Evolutionary conservation across 2,329 filamentous ascomycete species (phyloP), one percentile per base, ranked within the genome.

Genomic region (Macrophomina pseudophaseolina): DNA sequence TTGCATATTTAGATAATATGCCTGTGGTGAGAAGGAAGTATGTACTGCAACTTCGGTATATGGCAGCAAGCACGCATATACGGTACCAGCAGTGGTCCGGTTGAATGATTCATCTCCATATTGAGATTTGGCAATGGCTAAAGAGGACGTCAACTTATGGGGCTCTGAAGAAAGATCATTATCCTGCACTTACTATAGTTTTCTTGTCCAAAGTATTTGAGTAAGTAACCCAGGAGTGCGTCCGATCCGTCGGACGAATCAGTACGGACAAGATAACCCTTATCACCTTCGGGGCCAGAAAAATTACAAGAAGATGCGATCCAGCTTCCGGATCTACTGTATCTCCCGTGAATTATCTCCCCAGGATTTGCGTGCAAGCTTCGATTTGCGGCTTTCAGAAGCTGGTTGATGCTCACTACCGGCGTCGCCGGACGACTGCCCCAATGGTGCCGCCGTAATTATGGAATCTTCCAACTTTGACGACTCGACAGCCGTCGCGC

Each of bases 121-220:
- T 23, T 23, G 23, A 23, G 23, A 23, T 23, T 23, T 23, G 23
- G 3, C 23, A 23, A 2, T 23, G 23, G 23, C 23, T 23, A 23
- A 23, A 23, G 1, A 23, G 23, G 23, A 23, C 23, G 23, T 2
- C 23, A 23, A 23, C 3, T 23, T 23, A 23, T 23, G 23, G 23
- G 23, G 23, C 23, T 23, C 23, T 23, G 23, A 23, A 12, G 5
- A 30, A 32, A 7, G 9, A 35, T 12, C 18, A 16, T 2, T 53
- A 44, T n/a, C 2, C 12, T 23, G 9, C 14, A 16, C 58, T 53
- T 53, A 64, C 48, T 64, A 48, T 64, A 64, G 11, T 64, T 53
- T 16, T 53, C 60, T 23, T 64, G 60, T 5, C 53, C 60, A 5
- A 64, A 35, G 40, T 64, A 64, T 7, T 53, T 64, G 48, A 64